phyloP scores from a whole-genome alignment of 2,329 filamentous ascomycete genomes.

The Leptosphaerulina australis region DNA sequence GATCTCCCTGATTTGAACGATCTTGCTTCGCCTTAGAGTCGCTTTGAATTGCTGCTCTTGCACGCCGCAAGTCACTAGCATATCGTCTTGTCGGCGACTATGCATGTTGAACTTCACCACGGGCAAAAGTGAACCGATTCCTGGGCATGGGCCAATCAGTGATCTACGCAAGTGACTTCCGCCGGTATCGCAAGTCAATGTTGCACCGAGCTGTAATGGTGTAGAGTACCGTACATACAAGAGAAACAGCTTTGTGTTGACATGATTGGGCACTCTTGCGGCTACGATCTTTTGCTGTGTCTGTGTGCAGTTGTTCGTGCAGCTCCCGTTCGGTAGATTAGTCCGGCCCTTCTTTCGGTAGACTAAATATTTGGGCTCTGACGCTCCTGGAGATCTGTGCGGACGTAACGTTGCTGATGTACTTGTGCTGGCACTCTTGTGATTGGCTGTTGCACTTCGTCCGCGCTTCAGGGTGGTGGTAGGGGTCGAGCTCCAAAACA shows the following conservation, averaged over 20 bases:
- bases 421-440: background rate
- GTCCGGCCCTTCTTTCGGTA: slow-evolving; percentile 15
- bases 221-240: background rate
- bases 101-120: background rate
- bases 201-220: background rate
- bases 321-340: slow-evolving; percentile 9
- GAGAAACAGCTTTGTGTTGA: slow-evolving; percentile 2
- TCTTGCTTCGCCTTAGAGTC: background rate
- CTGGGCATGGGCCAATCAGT: slow-evolving; percentile 2
- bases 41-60: background rate
- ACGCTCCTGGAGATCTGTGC: slow-evolving; percentile 11
- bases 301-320: slow-evolving; percentile 6
- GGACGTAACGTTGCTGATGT: slow-evolving; percentile 1
- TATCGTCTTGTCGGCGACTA: background rate
- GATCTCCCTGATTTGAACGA: background rate
- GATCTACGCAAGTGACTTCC: slow-evolving; percentile 5
- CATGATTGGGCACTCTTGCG: slow-evolving; percentile 4
- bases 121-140: background rate
- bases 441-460: background rate
- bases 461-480: slow-evolving; percentile 1
- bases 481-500: background rate
- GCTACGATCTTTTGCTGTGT: slow-evolving; percentile 6
- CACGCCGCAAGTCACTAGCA: background rate
- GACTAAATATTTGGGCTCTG: slow-evolving; percentile 16
- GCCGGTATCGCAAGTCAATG: slow-evolving; percentile 6